Base-by-base conservation (phyloP, 805 yeast genomes). In the Phaffomyces opuntiae region DNA sequence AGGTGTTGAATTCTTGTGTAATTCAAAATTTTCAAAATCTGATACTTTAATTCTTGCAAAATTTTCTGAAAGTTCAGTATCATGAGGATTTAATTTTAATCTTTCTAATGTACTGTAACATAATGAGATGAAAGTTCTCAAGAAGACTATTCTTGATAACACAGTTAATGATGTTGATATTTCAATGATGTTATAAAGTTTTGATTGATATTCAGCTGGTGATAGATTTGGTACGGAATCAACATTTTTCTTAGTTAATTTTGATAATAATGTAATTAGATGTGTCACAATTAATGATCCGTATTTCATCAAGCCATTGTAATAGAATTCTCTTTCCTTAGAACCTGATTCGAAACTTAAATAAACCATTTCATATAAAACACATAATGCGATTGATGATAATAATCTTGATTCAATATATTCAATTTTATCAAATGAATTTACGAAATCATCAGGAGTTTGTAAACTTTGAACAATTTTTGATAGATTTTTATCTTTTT, bases 291-390 rank as follows among this genome's bases (percentile, higher is more conserved):
- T 47, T 16, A 57, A 35, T 2, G 53, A 36, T 33, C 54, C 53
- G 48, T 48, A 59, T 36, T 57, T 59, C 49, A 56, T 37, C 2
- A 43, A 40, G 6, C 55, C 53, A 31, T 53, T 53, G 9, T 40
- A 42, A 34, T 49, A 56, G 7, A 31, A 29, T 8, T 36, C 44
- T 31, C 41, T 47, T 16, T 45, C 26, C 5, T 49, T 48, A 27
- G 53, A 53, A 39, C 44, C 42, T 9, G 35, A 19, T 7, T 40
- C 43, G 1, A 45, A 26, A 8, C 55, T 50, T 14, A 46, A 48
- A 26, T 44, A 49, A 5, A 57, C 36, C 9, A 52, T 43, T 16
- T 56, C 56, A 49, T 53, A 53, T 4, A 55, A 42, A 7, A 46
- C 47, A 38, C 55, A 57, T 3, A 56, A 27, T 3, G 46, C 41